Conservation (phyloP, 345 rosid species). For the Gossypium turneri region DNA sequence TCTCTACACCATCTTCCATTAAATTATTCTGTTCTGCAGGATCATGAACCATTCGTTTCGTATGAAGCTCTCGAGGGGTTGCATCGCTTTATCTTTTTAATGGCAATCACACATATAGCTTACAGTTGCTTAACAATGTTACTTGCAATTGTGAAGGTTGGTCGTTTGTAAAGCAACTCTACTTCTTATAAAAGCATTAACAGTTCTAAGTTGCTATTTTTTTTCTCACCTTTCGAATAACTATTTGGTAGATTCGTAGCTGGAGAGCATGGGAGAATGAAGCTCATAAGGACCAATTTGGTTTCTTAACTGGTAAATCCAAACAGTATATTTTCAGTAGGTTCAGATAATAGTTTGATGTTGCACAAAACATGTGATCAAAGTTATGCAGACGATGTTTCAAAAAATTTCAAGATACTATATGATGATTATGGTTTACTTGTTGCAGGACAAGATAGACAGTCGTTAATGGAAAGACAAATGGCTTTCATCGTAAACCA, state of each 20-base stretch:
- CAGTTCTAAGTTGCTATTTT: not conserved
- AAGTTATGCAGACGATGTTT: not conserved
- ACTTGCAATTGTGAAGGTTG: slow-evolving; percentile 90
- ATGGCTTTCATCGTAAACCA: slow-evolving; percentile 73
- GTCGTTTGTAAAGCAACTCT: not conserved
- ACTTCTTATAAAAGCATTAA: not conserved
- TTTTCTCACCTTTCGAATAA: slow-evolving; percentile 15
- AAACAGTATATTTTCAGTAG: slow-evolving; percentile 2
- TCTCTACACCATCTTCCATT: not conserved
- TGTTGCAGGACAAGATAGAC: slow-evolving; percentile 49
- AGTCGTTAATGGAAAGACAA: slow-evolving; percentile 58
- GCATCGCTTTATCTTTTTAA: slow-evolving; percentile 96
- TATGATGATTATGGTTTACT: not conserved
- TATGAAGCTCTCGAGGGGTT: slow-evolving; percentile 86
- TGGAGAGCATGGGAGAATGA: slow-evolving; percentile 94
- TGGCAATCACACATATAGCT: slow-evolving; percentile 91
- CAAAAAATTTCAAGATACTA: not conserved
- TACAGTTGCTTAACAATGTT: slow-evolving; percentile 97
- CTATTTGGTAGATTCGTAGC: slow-evolving; percentile 66
- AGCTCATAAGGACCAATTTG: slow-evolving; percentile 63
- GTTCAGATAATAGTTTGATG: not conserved
- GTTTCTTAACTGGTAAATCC: slow-evolving; percentile 56
- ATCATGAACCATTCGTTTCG: slow-evolving; percentile 85
- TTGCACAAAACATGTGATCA: not conserved
- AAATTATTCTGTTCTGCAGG: slow-evolving; percentile 44